Evolutionary conservation across 768 basidiomycete genomes (phyloP).

Genomic region (Lentinus brumalis): DNA sequence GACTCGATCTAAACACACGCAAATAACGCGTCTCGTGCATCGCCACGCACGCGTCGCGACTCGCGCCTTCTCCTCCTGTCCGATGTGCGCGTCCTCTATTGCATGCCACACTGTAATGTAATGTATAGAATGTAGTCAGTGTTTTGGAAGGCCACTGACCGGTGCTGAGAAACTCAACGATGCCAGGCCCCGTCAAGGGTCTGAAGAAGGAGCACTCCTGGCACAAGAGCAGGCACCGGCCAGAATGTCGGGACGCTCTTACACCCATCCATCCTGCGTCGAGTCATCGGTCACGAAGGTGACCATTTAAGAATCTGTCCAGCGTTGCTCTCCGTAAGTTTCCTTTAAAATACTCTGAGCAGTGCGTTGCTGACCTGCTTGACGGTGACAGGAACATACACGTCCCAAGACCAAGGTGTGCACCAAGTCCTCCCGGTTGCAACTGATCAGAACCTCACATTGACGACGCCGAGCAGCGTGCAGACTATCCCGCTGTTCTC

Average conservation of each 20-base stretch:
- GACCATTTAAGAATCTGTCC: constrained; percentile 65
- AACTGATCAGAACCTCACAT: not conserved
- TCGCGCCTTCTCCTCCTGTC: not conserved
- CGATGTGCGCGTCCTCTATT: too few relatives aligned
- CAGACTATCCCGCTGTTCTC: constrained; percentile 85
- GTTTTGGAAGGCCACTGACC: too few relatives aligned
- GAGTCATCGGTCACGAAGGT: constrained; percentile 75
- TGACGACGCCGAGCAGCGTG: constrained; percentile 40
- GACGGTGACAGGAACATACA: constrained; percentile 62
- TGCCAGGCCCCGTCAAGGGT: too few relatives aligned
- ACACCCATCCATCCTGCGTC: constrained; percentile 79
- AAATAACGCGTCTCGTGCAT: constrained; percentile 15
- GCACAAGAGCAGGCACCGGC: too few relatives aligned
- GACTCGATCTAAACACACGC: constrained; percentile 19
- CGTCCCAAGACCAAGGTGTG: constrained; percentile 75
- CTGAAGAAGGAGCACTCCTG: too few relatives aligned
- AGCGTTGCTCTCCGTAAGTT: constrained; percentile 69
- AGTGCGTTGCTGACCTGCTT: not conserved
- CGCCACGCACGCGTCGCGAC: not conserved
- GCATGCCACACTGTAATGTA: too few relatives aligned
- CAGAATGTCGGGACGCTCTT: constrained; percentile 68
- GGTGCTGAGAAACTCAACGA: too few relatives aligned
- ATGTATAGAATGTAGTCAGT: too few relatives aligned
- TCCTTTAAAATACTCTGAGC: not conserved
- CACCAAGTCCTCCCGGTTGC: not conserved